phyloP scores from a whole-genome alignment of 2,329 filamentous ascomycete species.

The Cercospora zeina region DNA sequence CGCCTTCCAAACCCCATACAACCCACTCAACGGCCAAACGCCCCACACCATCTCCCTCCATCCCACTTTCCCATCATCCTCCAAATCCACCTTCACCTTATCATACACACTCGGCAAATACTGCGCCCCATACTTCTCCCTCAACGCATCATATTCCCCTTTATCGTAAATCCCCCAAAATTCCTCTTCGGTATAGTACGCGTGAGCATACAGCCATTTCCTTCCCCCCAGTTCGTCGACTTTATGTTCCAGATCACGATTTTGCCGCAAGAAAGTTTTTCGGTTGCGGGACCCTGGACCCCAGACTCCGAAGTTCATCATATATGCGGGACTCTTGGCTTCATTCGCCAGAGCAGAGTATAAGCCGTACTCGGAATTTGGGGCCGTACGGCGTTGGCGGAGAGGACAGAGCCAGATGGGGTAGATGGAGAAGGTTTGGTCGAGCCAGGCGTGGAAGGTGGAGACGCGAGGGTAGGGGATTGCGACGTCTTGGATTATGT shows the following conservation, averaged over 20 bases:
- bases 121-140: constrained; percentile 62
- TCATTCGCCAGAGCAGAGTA: constrained; percentile 10
- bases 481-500: constrained; percentile 64
- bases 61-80: constrained; percentile 15
- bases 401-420: constrained; percentile 61
- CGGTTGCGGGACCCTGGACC: constrained; percentile 64
- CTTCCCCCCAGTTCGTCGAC: constrained; percentile 69
- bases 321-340: constrained; percentile 36
- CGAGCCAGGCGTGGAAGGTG: constrained; percentile 56
- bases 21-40: constrained; percentile 27
- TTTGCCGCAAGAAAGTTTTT: constrained; percentile 64
- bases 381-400: constrained; percentile 22
- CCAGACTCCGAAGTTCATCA: constrained; percentile 70
- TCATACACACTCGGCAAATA: constrained; percentile 68
- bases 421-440: constrained; percentile 52
- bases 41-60: constrained; percentile 26
- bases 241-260: constrained; percentile 69
- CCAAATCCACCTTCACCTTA: constrained; percentile 60
- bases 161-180: constrained; percentile 67
- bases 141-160: constrained; percentile 62
- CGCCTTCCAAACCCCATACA: constrained; percentile 30
- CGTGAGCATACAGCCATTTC: constrained; percentile 87
- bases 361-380: background rate
- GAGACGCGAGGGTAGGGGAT: constrained; percentile 56
- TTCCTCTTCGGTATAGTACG: constrained; percentile 73